Base-by-base conservation (phyloP, 768 basidiomycete species). In the Boletus rufocinnamomeus region DNA sequence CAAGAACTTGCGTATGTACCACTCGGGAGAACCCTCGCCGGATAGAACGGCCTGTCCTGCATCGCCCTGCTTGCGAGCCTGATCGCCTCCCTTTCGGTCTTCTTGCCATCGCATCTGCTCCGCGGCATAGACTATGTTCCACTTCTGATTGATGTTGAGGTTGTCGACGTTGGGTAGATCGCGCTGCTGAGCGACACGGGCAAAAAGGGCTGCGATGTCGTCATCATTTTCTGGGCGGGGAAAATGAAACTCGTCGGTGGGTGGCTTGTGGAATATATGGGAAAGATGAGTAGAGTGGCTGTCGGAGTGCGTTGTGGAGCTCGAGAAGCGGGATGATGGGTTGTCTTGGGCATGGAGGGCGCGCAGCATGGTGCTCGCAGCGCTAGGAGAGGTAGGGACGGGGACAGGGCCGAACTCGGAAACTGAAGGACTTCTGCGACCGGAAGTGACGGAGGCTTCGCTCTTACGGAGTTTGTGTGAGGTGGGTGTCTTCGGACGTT, bases 1-100 rank as follows among this genome's bases (percentile, higher is more conserved):
- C 68, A 98, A 78, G 70, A 97, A 93, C 73, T 88, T 93, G 72
- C 87, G 84, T 62, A 98, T 85, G 69, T 94, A 98, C 89, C 90
- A 97, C 71, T 97, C 91, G 2, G 95, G 94, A 10, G 89, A 85
- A 60, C 89, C 87, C 54, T 85, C 83, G 23, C 83, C 73, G 23
- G 84, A 80, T 23, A 80, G 71, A 7, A 76, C 73, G 8, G 83
- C 64, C 54, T 84, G 83, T 7, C 86, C 85, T 4, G 79, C 69
- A 61, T 89, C 88, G 7, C 76, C 76, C 66, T 85, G 85, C 68
- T 78, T 85, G 68, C 77, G 82, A 23, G 79, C 74, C 64, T 86
- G 84, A 56, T 85, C 84, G 60, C 86, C 83, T 64, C 85, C 80
- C 60, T 77, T 81, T 66, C 82, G 84, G 64, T 87, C 86, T 48